Evolutionary conservation across 2,329 filamentous ascomycete species (phyloP), one percentile per base, ranked within the genome.

Genomic region (Calonectria montana): DNA sequence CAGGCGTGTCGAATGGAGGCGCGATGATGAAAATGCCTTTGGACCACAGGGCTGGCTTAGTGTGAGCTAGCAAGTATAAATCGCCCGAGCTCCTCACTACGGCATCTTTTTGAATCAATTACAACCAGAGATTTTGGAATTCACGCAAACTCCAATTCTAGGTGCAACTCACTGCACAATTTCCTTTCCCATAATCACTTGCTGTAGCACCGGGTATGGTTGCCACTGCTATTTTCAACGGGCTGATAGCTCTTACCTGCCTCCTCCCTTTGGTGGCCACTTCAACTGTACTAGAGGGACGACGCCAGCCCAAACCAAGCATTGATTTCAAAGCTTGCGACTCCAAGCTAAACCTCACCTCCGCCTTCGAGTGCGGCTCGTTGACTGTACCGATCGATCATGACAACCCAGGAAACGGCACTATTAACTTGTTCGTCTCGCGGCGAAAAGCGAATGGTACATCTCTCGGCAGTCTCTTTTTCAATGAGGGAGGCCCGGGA

Each of bases 401-500:
- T 18, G 47, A 65, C 12, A 39, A 65, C 45, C 31, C 31, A 5
- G 12, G 10, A 7, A n/a, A 53, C 9, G 62, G 62, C 21, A 65
- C 43, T 21, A 65, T 65, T 50, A 31, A 65, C 3, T 31, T 65
- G 10, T 65, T 50, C 2, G 62, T 65, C 35, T 65, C 62, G 13
- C 45, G 62, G 25, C 62, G 45, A 13, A 65, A 65, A 18, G 45
- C 62, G 27, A 50, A 25, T 9, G 31, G 31, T 8, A 53, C 43
- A 7, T 65, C 62, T 25, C 47, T 53, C 13, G 72, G 73, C 6
- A 62, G 67, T 3, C 59, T 79, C 0, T 73, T 79, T 68, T 77
- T 73, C 47, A 79, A 79, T 9, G 64, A 77, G 0, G 77, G 77
- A 18, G 77, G 77, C 2, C 77, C 77, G 7, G 77, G 77, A 15